Base-by-base conservation (phyloP, 2,329 filamentous ascomycete species). In the Apiospora hydei region DNA sequence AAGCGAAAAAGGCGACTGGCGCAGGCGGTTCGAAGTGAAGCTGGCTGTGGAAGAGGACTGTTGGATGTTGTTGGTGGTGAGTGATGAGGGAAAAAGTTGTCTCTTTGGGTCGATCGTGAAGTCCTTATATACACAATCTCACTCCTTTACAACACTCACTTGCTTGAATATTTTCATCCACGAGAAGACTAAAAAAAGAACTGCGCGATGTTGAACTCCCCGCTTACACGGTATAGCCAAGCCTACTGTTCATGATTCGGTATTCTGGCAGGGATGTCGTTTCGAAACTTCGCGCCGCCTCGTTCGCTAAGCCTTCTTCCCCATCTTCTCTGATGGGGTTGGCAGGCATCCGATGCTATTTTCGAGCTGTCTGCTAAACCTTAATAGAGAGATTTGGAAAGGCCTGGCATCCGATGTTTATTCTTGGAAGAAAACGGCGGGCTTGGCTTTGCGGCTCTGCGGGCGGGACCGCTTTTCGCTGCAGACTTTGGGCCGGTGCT, bases 51-150 rank as follows among this genome's bases (percentile, higher is more conserved):
- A 41, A 64, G 57, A 64, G 4, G 57, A 64, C 46, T 64, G 57
- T 61, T 64, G 57, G 57, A n/a, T 26, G 49, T 51, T 51, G 57
- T 64, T 64, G 57, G 21, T 64, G 57, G 57, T 64, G 57, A 64
- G 57, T 64, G 57, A 64, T 64, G 57, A 64, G 34, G 57, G 41
- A 41, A 64, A 61, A 64, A 64, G 57, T 64, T 64, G 57, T 64
- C 34, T 64, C 8, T 64, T 64, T 18, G 34, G 57, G 57, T 41
- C 34, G 57, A 64, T 64, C 57, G 7, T 14, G 18, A 64, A 24
- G 30, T 24, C 57, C 57, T 64, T 64, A 64, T 64, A 64, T 64
- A 64, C 8, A 64, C 18, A 64, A 14, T 6, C n/a, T n/a, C 8
- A 5, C 3, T 41, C 34, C 57, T 41, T 8, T 24, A 5, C 49